Conservation (phyloP, 345 rosid genomes). For the Pugionium cornutum region DNA sequence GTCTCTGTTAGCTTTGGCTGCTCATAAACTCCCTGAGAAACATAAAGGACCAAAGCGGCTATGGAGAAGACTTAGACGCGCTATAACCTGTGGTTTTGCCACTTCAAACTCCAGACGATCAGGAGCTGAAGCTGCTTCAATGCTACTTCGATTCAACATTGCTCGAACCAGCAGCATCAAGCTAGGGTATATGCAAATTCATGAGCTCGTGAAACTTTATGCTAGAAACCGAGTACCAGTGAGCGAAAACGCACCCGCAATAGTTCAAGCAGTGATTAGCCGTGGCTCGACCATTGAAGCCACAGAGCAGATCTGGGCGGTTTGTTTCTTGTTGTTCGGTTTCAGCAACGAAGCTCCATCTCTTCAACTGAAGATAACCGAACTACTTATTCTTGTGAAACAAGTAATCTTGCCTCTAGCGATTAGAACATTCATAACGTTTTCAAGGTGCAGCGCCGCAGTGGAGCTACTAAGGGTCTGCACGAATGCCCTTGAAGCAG, state of each 20-base stretch:
- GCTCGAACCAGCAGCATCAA: slow-evolving; percentile 64
- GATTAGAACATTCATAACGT: slow-evolving; percentile 63
- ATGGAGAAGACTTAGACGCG: slow-evolving; percentile 59
- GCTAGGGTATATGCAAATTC: slow-evolving; percentile 61
- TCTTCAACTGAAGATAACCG: slow-evolving; percentile 69
- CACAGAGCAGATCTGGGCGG: slow-evolving; percentile 80
- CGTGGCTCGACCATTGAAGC: slow-evolving; percentile 62
- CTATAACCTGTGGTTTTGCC: slow-evolving; percentile 69
- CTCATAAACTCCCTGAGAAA: slow-evolving; percentile 75
- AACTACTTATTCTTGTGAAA: slow-evolving; percentile 58
- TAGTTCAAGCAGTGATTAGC: slow-evolving; percentile 71
- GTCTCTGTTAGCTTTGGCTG: slow-evolving; percentile 69
- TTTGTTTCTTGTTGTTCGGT: slow-evolving; percentile 74
- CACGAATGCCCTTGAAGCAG: slow-evolving; percentile 81
- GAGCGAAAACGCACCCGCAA: slow-evolving; percentile 54
- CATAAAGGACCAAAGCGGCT: slow-evolving; percentile 48
- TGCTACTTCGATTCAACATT: slow-evolving; percentile 80
- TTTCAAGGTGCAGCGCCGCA: slow-evolving; percentile 79
- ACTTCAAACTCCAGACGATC: slow-evolving; percentile 64
- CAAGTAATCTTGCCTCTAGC: slow-evolving; percentile 78
- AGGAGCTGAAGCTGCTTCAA: slow-evolving; percentile 76
- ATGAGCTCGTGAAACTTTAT: slow-evolving; percentile 70
- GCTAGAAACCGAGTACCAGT: slow-evolving; percentile 53
- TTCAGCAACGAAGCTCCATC: slow-evolving; percentile 64
- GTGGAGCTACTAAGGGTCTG: slow-evolving; percentile 85